Evolutionary conservation across 2,329 filamentous ascomycete genomes (phyloP), one percentile per base, ranked within the genome.

Genomic region (Fusarium solani-melongenae): DNA sequence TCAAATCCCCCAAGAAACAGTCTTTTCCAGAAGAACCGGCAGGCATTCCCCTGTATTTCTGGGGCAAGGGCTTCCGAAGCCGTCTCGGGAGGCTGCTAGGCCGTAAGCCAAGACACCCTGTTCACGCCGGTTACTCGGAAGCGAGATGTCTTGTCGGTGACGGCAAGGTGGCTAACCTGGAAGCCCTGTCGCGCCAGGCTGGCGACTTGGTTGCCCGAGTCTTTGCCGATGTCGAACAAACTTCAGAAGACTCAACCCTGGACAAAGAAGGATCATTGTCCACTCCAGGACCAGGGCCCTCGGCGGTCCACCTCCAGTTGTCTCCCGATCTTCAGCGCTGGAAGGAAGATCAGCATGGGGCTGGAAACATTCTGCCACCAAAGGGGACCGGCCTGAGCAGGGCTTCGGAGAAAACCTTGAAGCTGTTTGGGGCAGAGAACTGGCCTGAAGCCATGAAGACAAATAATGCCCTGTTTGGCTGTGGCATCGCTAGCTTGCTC

Each of bases 401-500:
- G 9, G 74, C 70, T 4, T 76, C 74, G 0, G 39, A 70, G 1
- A 63, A 69, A 27, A 55, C 66, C 10, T 63, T 76, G 2, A 64
- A 36, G 4, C 64, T 73, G 9, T 61, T 76, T 39, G 70, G 70
- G 3, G 74, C 74, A 12, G 61, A 68, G 33, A 61, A 65, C 39
- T 76, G 74, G 74, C 74, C 74, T 8, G 74, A 75, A 29, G 74
- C 74, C 4, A 55, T 76, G 36, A 73, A 73, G 60, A 76, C 74
- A 1, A 76, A 73, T 9, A 76, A 76, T 27, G 74, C 74, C 5
- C 22, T 76, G 27, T 76, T 76, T 6, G 74, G 74, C 15, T 76
- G 74, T 17, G 74, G 74, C 1, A 76, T 76, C 27, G 74, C 74
- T 27, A 76, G 74, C 53, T 57, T 76, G 9, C 65, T 76, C 11